Percentiles rank a stretch among this genome's conserved stretches.
phyloP scores from a whole-genome alignment of 345 rosid genomes.

The Brassica carinata region DNA sequence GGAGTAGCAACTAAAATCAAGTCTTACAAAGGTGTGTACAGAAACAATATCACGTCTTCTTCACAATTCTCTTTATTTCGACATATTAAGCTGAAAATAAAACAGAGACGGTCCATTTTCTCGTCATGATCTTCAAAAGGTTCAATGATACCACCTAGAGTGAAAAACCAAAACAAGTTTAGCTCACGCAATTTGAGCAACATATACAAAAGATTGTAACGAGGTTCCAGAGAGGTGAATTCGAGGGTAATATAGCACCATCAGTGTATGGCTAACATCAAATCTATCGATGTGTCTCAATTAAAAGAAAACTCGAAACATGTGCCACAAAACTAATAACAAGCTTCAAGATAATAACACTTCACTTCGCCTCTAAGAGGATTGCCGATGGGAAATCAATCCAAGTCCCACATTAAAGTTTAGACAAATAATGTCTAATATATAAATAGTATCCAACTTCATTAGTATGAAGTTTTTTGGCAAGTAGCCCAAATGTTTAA shows the following conservation, averaged over 20 bases:
- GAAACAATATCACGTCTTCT: conserved; percentile 15
- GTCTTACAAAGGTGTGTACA: conserved; percentile 36
- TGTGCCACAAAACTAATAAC: no score
- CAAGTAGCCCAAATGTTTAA: no score
- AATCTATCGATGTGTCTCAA: not conserved
- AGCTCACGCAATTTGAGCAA: conserved; percentile 2
- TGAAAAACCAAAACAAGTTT: conserved; percentile 4
- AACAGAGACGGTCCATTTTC: conserved; percentile 12
- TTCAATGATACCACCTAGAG: conserved; percentile 17
- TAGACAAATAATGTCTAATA: no score
- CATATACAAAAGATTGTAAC: not conserved
- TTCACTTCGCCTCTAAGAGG: no score
- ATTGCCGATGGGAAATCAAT: no score
- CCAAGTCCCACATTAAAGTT: no score
- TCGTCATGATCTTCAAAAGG: conserved; percentile 34
- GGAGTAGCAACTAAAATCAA: not conserved
- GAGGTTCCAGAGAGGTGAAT: not conserved
- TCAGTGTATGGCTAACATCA: not conserved
- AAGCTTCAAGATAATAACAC: no score
- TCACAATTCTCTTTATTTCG: conserved; percentile 33
- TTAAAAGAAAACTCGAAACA: not conserved
- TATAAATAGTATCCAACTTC: no score
- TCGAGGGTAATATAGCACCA: not conserved
- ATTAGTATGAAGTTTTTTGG: no score
- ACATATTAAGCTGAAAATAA: conserved; percentile 28